Conservation (phyloP, 805 yeast genomes). For the Suhomyces kilbournensis region DNA sequence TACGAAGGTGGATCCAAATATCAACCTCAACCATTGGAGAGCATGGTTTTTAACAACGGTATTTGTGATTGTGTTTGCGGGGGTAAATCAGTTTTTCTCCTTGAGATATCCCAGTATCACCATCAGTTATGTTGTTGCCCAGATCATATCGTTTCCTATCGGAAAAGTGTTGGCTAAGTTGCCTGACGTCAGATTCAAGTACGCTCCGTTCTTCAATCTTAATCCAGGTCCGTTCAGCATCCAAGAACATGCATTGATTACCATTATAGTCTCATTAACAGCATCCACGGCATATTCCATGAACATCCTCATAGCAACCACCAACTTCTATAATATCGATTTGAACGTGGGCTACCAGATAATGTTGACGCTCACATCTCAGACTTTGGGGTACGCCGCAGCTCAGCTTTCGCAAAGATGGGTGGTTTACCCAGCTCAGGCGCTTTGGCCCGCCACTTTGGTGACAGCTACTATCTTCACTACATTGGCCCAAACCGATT, state of each 20-base stretch:
- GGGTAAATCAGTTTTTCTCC: slow-evolving; percentile 24
- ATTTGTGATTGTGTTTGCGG: slow-evolving; percentile 23
- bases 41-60: slow-evolving; percentile 18
- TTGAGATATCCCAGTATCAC: slow-evolving; percentile 24
- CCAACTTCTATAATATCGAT: slow-evolving; percentile 12
- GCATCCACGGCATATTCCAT: slow-evolving; percentile 22
- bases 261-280: slow-evolving; percentile 20
- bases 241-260: slow-evolving; percentile 22
- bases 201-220: slow-evolving; percentile 16
- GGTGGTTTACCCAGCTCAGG: slow-evolving; percentile 48
- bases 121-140: slow-evolving; percentile 24
- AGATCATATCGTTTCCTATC: slow-evolving; percentile 22
- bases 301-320: slow-evolving; percentile 21
- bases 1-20: slow-evolving; percentile 14
- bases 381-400: slow-evolving; percentile 28
- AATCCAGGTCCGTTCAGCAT: slow-evolving; percentile 20
- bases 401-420: slow-evolving; percentile 27
- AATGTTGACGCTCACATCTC: slow-evolving; percentile 21
- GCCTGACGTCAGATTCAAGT: slow-evolving; percentile 9
- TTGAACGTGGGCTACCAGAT: slow-evolving; percentile 25
- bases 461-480: slow-evolving; percentile 19
- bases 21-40: slow-evolving; percentile 18
- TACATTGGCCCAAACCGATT: slow-evolving; percentile 11
- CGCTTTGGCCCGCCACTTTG: slow-evolving; percentile 50
- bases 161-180: slow-evolving; percentile 17